Evolutionary conservation across 495 filamentous ascomycete genomes (phyloP).

Genomic region (Penicillium pancosmium): DNA sequence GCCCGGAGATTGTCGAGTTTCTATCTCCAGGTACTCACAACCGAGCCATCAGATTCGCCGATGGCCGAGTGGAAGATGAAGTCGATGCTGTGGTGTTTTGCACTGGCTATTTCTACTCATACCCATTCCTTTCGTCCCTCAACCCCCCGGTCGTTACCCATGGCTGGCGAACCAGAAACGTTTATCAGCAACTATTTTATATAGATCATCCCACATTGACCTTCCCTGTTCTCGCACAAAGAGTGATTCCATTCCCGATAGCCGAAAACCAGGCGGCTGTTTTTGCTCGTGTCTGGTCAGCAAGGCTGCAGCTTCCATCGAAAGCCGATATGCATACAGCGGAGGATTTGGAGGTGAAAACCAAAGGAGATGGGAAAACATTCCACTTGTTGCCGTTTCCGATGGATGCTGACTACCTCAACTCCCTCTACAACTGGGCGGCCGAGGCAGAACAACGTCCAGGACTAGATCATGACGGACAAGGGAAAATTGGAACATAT

Average conservation of each 20-base stretch:
- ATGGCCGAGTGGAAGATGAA: slow-evolving; percentile 50
- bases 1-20: slow-evolving; percentile 63
- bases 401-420: slow-evolving; percentile 77
- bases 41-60: slow-evolving; percentile 54
- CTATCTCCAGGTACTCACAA: slow-evolving; percentile 38
- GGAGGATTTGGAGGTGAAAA: slow-evolving; percentile 50
- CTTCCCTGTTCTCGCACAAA: slow-evolving; percentile 74
- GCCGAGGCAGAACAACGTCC: slow-evolving; percentile 39
- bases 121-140: slow-evolving; percentile 59
- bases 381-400: slow-evolving; percentile 75
- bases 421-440: slow-evolving; percentile 67
- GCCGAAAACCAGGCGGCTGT: slow-evolving; percentile 78
- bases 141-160: slow-evolving; percentile 61
- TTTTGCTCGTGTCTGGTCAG: slow-evolving; percentile 75
- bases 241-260: slow-evolving; percentile 81
- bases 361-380: slow-evolving; percentile 48
- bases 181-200: slow-evolving; percentile 81
- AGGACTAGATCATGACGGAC: slow-evolving; percentile 48
- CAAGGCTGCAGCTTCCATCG: slow-evolving; percentile 64
- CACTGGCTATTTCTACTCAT: slow-evolving; percentile 61
- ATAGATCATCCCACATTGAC: slow-evolving; percentile 74
- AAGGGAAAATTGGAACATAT: slow-evolving; percentile 62
- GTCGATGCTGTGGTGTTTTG: slow-evolving; percentile 62
- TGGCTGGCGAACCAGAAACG: slow-evolving; percentile 66
- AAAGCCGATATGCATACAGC: slow-evolving; percentile 64